phyloP scores from a whole-genome alignment of 2,329 filamentous ascomycete genomes.

The Sclerotinia glacialis region DNA sequence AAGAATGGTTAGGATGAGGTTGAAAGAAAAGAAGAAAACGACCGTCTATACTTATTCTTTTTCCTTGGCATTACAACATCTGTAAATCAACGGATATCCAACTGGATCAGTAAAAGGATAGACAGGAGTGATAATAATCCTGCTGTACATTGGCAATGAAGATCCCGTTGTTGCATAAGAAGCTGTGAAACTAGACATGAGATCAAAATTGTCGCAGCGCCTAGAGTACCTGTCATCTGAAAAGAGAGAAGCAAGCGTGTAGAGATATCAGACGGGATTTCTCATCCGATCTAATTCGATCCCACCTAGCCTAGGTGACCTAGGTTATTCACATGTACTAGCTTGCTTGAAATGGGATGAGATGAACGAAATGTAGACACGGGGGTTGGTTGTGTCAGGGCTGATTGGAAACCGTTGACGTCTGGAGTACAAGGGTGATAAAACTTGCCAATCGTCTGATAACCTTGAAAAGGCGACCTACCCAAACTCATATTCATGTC shows the following conservation, averaged over 20 bases:
- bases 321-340: neutral
- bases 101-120: conserved; percentile 20
- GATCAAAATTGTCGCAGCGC: conserved; percentile 33
- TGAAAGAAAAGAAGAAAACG: conserved; percentile 29
- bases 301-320: no score
- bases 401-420: conserved; percentile 34
- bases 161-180: conserved; percentile 37
- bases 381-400: conserved; percentile 1
- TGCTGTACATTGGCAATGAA: conserved; percentile 32
- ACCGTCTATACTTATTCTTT: conserved; percentile 36
- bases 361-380: conserved; percentile 13
- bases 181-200: conserved; percentile 37
- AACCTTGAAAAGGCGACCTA: neutral
- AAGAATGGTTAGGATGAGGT: conserved; percentile 30
- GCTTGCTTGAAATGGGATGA: conserved; percentile 22
- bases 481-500: neutral
- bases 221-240: conserved; percentile 30
- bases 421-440: conserved; percentile 28
- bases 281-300: conserved; percentile 25
- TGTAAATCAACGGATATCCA: conserved; percentile 20
- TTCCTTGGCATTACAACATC: conserved; percentile 35
- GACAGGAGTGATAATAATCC: conserved; percentile 27
- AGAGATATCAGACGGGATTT: conserved; percentile 25
- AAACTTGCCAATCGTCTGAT: conserved; percentile 27
- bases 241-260: conserved; percentile 26